These are phyloP conservation scores for Agaricus sinodeliciosus DNA, from an alignment of 768 basidiomycete species.

Conservation along the genomic window DNA sequence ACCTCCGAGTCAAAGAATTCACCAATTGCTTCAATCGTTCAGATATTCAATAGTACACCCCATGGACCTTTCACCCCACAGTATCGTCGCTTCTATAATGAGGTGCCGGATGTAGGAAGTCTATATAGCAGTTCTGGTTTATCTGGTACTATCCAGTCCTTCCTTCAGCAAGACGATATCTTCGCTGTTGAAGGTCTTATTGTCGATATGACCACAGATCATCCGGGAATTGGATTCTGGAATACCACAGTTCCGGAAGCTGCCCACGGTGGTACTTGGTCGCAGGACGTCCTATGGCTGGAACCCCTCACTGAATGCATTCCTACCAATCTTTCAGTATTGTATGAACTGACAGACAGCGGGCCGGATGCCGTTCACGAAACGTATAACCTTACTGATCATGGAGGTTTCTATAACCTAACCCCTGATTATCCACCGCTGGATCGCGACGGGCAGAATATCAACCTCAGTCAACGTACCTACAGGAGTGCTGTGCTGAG, in stretches of 20 bases:
- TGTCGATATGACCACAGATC: neutral
- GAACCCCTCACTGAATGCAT: constrained; percentile 1
- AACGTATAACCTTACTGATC: neutral
- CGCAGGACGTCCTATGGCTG: constrained; percentile 2
- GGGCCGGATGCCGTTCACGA: neutral
- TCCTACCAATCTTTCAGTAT: neutral
- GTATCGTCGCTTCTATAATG: neutral
- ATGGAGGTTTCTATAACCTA: neutral
- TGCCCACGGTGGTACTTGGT: neutral
- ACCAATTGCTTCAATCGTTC: neutral
- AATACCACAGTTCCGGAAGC: neutral
- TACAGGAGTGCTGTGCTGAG: constrained; percentile 16
- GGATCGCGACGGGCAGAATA: constrained; percentile 13
- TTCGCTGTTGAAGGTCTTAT: neutral
- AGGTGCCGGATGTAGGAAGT: neutral
- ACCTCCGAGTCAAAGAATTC: constrained; percentile 5
- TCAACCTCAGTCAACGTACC: constrained; percentile 13
- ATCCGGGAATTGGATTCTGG: constrained; percentile 5
- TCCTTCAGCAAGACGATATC: neutral
- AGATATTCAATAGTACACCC: neutral
- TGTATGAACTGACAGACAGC: neutral
- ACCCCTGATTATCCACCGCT: constrained; percentile 10
- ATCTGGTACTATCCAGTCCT: neutral
- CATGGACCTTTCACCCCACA: constrained; percentile 2
- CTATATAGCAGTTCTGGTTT: neutral